Evolutionary conservation across 768 basidiomycete species (phyloP), one percentile per base, ranked within the genome.

Genomic region (Rhodotorula babjevae): DNA sequence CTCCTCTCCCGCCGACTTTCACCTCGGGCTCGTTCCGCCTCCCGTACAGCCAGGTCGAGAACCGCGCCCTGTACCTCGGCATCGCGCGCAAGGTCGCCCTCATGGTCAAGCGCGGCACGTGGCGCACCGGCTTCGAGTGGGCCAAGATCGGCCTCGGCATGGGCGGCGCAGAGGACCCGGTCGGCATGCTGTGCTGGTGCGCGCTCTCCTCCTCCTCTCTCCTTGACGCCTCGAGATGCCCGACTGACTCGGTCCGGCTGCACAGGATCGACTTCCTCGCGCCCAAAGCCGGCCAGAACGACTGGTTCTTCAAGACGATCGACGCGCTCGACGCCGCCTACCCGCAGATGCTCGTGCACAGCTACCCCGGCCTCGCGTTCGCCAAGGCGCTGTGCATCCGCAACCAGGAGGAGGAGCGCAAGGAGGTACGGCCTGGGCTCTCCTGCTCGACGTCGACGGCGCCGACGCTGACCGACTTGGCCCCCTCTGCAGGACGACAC

Each of bases 31-130:
- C 85, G 4, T 90, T 90, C 71, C 86, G 94, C 19, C 85, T 99
- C 4, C 92, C 95, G 78, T 99, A 97, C 79, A 88, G 91, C 73
- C 85, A 82, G 21, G 90, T 96, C 19, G 94, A 97, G 81, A 97
- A 95, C 77, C 84, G 95, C 53, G 91, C 92, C 0, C 91, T 99
- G 81, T 97, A 90, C 82, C 86, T 95, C 14, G 93, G 91, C 2
- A 72, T 96, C 3, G 91, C 93, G 76, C 85, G 93, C 67, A 89
- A 91, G 78, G 85, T 93, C 74, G 93, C 91, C 16, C 90, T 94
- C 74, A 84, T 96, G 10, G 89, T 90, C 68, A 87, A 92, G n/a
- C 84, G 95, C 53, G 96, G 95, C 0, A 92, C 92, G 77, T 86
- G 89, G 65, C 86, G 92, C 27, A 93, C 95, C 0, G 87, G 92